Percentiles rank a stretch among this genome's conserved stretches.
Conservation (phyloP, 331 rosid genomes). For the Rosa hybrid region DNA sequence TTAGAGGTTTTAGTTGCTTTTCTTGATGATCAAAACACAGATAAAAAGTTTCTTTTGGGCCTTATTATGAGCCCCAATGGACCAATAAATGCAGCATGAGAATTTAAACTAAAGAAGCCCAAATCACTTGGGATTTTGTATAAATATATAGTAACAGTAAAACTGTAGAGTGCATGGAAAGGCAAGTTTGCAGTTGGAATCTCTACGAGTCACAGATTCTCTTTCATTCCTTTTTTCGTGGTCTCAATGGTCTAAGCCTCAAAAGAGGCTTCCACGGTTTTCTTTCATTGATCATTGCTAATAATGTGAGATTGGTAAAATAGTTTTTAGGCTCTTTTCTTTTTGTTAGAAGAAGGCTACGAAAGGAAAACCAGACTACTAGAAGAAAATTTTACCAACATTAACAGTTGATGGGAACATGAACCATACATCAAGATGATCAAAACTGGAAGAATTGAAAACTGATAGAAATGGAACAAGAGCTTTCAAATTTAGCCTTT, state of each 20-base stretch:
- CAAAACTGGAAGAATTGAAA: not conserved
- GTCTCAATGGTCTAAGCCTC: too few relatives aligned
- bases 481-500: not conserved
- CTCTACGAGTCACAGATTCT: not conserved
- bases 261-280: not conserved
- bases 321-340: too few relatives aligned
- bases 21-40: not conserved
- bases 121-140: not conserved
- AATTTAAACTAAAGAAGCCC: not conserved
- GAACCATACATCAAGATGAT: not conserved
- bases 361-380: too few relatives aligned
- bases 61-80: not conserved
- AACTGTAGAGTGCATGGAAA: not conserved
- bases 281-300: not conserved
- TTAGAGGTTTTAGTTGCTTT: too few relatives aligned
- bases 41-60: not conserved
- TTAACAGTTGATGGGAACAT: not conserved
- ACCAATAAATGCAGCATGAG: not conserved
- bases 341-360: not conserved
- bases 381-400: too few relatives aligned
- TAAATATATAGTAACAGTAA: too few relatives aligned
- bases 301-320: not conserved
- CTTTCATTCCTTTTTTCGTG: too few relatives aligned
- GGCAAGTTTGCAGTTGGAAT: not conserved
- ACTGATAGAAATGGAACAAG: not conserved